These are phyloP conservation scores for Thymus mandschuricus DNA, from an alignment of 257 asterid genomes.

Conservation along the genomic window DNA sequence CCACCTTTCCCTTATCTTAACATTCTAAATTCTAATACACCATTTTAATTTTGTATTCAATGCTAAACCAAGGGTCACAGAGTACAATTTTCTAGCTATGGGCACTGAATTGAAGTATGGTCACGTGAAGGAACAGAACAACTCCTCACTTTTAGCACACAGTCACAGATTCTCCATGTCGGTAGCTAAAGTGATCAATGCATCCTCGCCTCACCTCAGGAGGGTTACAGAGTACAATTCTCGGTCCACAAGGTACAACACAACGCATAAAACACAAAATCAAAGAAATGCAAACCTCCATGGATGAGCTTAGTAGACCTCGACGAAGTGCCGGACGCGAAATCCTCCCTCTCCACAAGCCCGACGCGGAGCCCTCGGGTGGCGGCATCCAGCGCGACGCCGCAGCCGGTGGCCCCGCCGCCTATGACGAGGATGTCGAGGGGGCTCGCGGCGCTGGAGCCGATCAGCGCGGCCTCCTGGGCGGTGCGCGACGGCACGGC, in stretches of 20 bases:
- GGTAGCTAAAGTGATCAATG: slow-evolving; percentile 22
- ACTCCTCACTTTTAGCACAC: slow-evolving; percentile 26
- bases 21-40: background rate
- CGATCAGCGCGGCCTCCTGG: slow-evolving; percentile 78
- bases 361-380: slow-evolving; percentile 99
- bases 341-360: slow-evolving; percentile 93
- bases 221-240: slow-evolving; percentile 31
- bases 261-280: slow-evolving; percentile 23
- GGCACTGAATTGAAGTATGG: slow-evolving; percentile 16
- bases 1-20: background rate
- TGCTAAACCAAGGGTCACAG: background rate
- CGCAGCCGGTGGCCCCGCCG: slow-evolving; percentile 98
- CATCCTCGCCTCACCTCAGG: slow-evolving; percentile 28
- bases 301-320: slow-evolving; percentile 96
- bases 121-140: slow-evolving; percentile 40
- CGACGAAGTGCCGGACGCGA: slow-evolving; percentile 93
- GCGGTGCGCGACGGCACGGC: slow-evolving; percentile 64
- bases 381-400: slow-evolving; percentile 89
- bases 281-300: slow-evolving; percentile 70
- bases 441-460: slow-evolving; percentile 65
- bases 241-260: slow-evolving; percentile 38
- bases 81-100: background rate
- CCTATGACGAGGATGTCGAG: slow-evolving; percentile 90
- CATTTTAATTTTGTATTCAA: slow-evolving; percentile 21
- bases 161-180: slow-evolving; percentile 41